A percentile compares a stretch with the other conserved stretches of the same genome.
phyloP scores from a whole-genome alignment of 331 rosid species.

The Ulmus americana region DNA sequence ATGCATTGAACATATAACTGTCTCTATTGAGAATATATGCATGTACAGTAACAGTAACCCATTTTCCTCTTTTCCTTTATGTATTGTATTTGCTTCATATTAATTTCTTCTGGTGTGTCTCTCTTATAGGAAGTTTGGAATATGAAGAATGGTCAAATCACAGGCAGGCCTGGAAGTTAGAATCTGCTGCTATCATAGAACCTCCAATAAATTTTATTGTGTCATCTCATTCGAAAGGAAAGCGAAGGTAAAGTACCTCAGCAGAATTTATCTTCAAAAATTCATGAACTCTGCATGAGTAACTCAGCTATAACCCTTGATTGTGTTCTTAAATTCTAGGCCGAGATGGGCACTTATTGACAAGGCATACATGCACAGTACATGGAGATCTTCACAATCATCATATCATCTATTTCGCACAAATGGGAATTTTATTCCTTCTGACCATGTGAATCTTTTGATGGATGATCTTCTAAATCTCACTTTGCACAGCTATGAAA shows the following conservation, averaged over 20 bases:
- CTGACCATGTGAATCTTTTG: slow-evolving; percentile 71
- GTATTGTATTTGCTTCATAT: slow-evolving; percentile 12
- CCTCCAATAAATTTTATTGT: slow-evolving; percentile 81
- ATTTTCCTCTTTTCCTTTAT: slow-evolving; percentile 9
- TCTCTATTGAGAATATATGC: neutral
- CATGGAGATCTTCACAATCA: slow-evolving; percentile 97
- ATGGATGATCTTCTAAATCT: slow-evolving; percentile 76
- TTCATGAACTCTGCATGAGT: slow-evolving; percentile 12
- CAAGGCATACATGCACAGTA: slow-evolving; percentile 92
- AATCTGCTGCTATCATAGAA: slow-evolving; percentile 88
- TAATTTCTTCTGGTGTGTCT: slow-evolving; percentile 14
- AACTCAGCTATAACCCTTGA: slow-evolving; percentile 14
- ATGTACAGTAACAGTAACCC: neutral
- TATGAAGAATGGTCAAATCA: slow-evolving; percentile 95
- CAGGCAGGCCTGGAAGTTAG: slow-evolving; percentile 97
- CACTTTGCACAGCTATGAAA: slow-evolving; percentile 79
- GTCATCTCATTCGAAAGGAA: slow-evolving; percentile 76
- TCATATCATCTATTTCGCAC: slow-evolving; percentile 78
- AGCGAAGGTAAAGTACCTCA: slow-evolving; percentile 51
- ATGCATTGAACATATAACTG: slow-evolving; percentile 1
- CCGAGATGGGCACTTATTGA: slow-evolving; percentile 99
- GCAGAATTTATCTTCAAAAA: slow-evolving; percentile 14
- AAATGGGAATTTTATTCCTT: slow-evolving; percentile 57
- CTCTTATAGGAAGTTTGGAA: slow-evolving; percentile 70
- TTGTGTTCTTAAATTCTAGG: slow-evolving; percentile 36